Percentiles rank a stretch among this genome's conserved stretches.
Conservation (phyloP, 2,329 filamentous ascomycete genomes). For the Raffaelea deltoideospora region DNA sequence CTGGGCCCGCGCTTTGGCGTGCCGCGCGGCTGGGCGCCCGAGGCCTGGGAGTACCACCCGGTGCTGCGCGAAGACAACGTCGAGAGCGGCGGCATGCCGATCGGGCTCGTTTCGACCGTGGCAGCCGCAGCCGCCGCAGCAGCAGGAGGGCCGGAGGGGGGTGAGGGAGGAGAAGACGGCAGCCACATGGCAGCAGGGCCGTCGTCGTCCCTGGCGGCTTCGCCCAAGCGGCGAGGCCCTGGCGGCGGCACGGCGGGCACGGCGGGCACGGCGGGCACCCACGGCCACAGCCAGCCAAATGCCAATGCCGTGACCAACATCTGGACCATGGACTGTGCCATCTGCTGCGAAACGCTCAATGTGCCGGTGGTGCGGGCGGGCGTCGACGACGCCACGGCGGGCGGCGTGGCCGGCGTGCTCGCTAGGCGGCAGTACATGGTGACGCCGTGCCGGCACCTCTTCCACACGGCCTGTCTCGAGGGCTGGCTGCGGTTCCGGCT, state of each 20-base stretch:
- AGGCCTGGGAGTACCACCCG: conserved; percentile 90
- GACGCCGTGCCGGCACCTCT: conserved; percentile 90
- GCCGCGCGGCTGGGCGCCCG: conserved; percentile 49
- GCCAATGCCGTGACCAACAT: no score
- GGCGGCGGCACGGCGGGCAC: conserved; percentile 6
- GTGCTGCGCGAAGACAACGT: conserved; percentile 68
- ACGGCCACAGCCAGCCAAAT: conserved; percentile 21
- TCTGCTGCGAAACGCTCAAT: conserved; percentile 84
- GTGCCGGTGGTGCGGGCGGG: conserved; percentile 61
- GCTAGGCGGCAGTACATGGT: conserved; percentile 86
- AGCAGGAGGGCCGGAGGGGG: no score
- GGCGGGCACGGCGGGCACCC: conserved; percentile 5
- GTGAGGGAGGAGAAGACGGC: no score
- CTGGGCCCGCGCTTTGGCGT: conserved; percentile 82
- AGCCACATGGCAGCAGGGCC: no score
- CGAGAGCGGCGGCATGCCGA: conserved; percentile 66
- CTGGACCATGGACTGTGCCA: conserved; percentile 72
- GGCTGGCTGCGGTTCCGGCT: conserved; percentile 90
- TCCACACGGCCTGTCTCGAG: conserved; percentile 82
- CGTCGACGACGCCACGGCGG: conserved; percentile 29
- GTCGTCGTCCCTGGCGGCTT: no score
- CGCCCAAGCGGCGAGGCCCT: not conserved
- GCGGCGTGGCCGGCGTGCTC: conserved; percentile 52
- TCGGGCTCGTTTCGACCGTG: conserved; percentile 38
- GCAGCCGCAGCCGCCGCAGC: no score